Evolutionary conservation across 768 basidiomycete species (phyloP), one percentile per base, ranked within the genome.

Genomic region (Trichaptum fuscoviolaceum): DNA sequence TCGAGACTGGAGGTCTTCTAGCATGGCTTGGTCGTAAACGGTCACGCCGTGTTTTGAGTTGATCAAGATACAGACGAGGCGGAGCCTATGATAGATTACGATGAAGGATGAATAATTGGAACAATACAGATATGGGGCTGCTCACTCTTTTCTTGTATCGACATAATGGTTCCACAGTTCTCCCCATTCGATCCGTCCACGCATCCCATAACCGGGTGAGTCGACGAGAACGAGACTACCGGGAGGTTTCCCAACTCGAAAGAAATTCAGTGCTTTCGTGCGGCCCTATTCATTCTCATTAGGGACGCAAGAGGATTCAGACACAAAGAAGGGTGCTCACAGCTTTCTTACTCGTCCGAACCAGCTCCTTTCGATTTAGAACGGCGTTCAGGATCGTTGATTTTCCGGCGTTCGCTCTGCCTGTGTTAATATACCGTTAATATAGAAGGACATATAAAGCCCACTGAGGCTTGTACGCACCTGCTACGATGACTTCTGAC

Each of bases 401-500:
- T 74, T 93, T 93, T 27, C 91, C 91, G 25, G 81, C 86, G 71
- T 93, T 93, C 2, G 91, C 90, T 67, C 91, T 87, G 23, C 91
- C 91, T 90, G 67, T 42, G 25, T 8, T 30, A 30, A 30, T 2
- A 30, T 30, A 30, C 8, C 20, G 23, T 36, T 18, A 64, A 12
- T 34, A 64, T 27, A 58, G 7, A 30, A n/a, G 24, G 59, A 1
- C 25, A 15, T 15, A 18, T 5, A 2, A 18, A 2, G 23, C 42
- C 42, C 15, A 52, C 26, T 25, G 65, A 61, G 18, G 24, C 10
- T 61, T 18, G 30, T 61, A 20, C 15, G 15, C 59, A 61, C 59
- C 59, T 25, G 59, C 30, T 34, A 61, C 59, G 24, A 61, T 61
- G 25, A 75, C 75, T 68, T 75, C 75, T 17, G 75, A 73, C 10